Evolutionary conservation across 2,329 filamentous ascomycete species (phyloP).

Genomic region (Neonectria faginata): DNA sequence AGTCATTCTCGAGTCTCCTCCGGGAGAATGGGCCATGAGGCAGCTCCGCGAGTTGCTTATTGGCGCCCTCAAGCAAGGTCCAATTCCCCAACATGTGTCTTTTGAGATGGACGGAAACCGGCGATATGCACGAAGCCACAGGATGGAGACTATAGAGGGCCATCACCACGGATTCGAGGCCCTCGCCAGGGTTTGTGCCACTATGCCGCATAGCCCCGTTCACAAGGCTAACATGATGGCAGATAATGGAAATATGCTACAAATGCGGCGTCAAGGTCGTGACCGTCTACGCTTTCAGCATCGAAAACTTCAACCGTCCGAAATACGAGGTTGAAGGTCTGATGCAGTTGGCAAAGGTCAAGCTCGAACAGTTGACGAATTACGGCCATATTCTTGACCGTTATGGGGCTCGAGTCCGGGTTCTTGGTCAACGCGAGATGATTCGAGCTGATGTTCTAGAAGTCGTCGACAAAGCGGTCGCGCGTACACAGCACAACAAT

Average conservation of each 20-base stretch:
- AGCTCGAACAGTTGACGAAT: slow-evolving; percentile 89
- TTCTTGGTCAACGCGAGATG: slow-evolving; percentile 86
- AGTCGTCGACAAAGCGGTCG: slow-evolving; percentile 86
- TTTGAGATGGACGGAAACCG: slow-evolving; percentile 99
- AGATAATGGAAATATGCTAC: slow-evolving; percentile 98
- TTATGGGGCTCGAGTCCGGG: slow-evolving; percentile 88
- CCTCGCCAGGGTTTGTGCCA: slow-evolving; percentile 79
- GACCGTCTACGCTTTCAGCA: slow-evolving; percentile 98
- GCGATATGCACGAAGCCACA: slow-evolving; percentile 87
- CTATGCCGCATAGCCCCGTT: slow-evolving; percentile 45
- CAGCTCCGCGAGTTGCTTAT: slow-evolving; percentile 87
- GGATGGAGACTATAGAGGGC: slow-evolving; percentile 96
- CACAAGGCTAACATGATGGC: slow-evolving; percentile 25
- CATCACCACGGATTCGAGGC: slow-evolving; percentile 97
- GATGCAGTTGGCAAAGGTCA: slow-evolving; percentile 98
- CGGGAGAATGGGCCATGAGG: slow-evolving; percentile 87
- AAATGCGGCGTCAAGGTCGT: slow-evolving; percentile 97
- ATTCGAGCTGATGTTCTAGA: slow-evolving; percentile 89
- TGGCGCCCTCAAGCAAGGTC: slow-evolving; percentile 87
- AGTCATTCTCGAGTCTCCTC: slow-evolving; percentile 89
- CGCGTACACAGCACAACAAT: slow-evolving; percentile 88
- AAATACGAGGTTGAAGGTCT: slow-evolving; percentile 96
- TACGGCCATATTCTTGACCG: slow-evolving; percentile 93
- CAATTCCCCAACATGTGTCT: slow-evolving; percentile 94
- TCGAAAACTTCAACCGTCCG: slow-evolving; percentile 98